Percentiles rank a stretch among this genome's conserved stretches.
Evolutionary conservation across 2,329 filamentous ascomycete genomes (phyloP).

Genomic region (Davidsoniella eucalypti): DNA sequence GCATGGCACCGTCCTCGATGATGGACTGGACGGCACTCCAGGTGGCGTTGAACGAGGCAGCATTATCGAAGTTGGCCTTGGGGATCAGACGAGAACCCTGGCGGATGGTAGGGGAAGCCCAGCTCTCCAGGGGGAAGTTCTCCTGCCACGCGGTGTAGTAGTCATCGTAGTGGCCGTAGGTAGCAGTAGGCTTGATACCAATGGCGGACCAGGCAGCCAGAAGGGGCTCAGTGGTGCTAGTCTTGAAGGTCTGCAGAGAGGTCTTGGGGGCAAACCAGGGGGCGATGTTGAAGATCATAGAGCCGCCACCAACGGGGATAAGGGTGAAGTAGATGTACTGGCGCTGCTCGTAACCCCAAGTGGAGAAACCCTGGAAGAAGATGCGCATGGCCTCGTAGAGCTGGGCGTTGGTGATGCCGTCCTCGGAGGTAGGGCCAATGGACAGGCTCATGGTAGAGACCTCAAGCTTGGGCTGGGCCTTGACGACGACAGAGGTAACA

Average conservation of each 20-base stretch:
- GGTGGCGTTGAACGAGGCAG: constrained; percentile 16
- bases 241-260: constrained; percentile 19
- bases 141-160: constrained; percentile 20
- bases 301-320: constrained; percentile 15
- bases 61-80: constrained; percentile 17
- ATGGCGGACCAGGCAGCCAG: constrained; percentile 23
- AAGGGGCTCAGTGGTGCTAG: constrained; percentile 17
- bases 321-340: constrained; percentile 16
- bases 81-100: constrained; percentile 21
- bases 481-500: constrained; percentile 24
- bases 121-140: constrained; percentile 12
- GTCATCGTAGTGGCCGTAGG: constrained; percentile 16
- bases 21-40: constrained; percentile 20
- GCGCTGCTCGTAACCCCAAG: constrained; percentile 14
- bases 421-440: constrained; percentile 20
- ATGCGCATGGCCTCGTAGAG: constrained; percentile 22
- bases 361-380: constrained; percentile 18
- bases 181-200: constrained; percentile 20
- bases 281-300: constrained; percentile 20
- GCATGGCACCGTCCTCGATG: constrained; percentile 22
- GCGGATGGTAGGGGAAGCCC: constrained; percentile 10
- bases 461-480: constrained; percentile 20
- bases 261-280: constrained; percentile 17
- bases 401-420: constrained; percentile 20
- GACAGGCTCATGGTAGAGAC: constrained; percentile 20